A percentile compares a stretch with the other conserved stretches of the same genome.
Conservation (phyloP, 176 grass and related monocot genomes). For the Musa troglodytarum region DNA sequence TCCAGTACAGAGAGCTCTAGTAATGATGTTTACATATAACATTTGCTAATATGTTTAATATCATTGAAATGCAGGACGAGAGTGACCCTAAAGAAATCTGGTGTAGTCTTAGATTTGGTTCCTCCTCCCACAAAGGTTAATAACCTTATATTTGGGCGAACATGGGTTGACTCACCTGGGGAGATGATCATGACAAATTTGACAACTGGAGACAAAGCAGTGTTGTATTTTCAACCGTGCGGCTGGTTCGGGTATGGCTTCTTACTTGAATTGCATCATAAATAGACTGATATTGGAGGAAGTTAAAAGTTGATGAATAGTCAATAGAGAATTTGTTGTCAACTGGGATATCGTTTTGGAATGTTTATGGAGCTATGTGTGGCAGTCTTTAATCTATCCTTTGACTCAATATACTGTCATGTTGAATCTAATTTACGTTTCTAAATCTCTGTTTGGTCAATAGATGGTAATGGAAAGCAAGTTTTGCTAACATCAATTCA, state of each 20-base stretch:
- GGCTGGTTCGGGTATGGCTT: constrained; percentile 87
- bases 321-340: too few species aligned
- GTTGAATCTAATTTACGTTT: too few species aligned
- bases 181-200: constrained; percentile 83
- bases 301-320: too few species aligned
- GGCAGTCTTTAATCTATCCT: too few species aligned
- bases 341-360: too few species aligned
- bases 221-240: constrained; percentile 87
- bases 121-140: constrained; percentile 81
- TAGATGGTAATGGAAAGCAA: neutral
- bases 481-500: neutral
- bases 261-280: neutral
- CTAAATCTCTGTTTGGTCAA: too few species aligned
- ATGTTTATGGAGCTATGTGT: too few species aligned
- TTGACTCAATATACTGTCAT: too few species aligned
- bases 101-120: constrained; percentile 69
- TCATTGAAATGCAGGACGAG: constrained; percentile 34
- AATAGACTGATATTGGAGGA: neutral
- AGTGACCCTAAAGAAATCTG: constrained; percentile 78
- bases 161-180: constrained; percentile 72
- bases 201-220: constrained; percentile 85
- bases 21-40: neutral
- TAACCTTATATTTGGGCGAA: constrained; percentile 95
- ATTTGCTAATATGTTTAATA: neutral
- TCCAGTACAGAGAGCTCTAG: neutral